These are phyloP conservation scores for Plasmopara viticola DNA, from an alignment of 352 stramenopile genomes.

Conservation along the genomic window DNA sequence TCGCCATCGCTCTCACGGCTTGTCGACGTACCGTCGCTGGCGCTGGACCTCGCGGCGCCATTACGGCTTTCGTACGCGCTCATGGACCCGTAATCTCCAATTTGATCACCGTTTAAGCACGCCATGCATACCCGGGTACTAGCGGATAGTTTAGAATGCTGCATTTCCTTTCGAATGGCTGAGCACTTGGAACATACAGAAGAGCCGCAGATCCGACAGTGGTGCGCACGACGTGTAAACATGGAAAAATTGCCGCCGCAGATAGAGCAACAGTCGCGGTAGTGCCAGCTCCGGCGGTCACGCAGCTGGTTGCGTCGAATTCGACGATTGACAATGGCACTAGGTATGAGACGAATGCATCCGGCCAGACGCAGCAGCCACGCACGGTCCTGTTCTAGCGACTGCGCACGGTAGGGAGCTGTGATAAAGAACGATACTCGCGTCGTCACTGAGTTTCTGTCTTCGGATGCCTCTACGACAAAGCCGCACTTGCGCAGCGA, in stretches of 20 bases:
- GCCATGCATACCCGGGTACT: slow-evolving; percentile 60
- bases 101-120: slow-evolving; percentile 64
- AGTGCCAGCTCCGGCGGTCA: slow-evolving; percentile 50
- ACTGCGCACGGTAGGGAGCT: slow-evolving; percentile 29
- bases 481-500: slow-evolving; percentile 62
- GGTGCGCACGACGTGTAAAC: slow-evolving; percentile 65
- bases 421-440: slow-evolving; percentile 76
- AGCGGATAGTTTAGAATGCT: slow-evolving; percentile 26
- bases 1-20: slow-evolving; percentile 28
- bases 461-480: slow-evolving; percentile 62
- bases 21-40: slow-evolving; percentile 19
- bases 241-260: slow-evolving; percentile 58
- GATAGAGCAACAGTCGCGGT: slow-evolving; percentile 52
- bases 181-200: slow-evolving; percentile 78
- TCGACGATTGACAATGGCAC: slow-evolving; percentile 62
- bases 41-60: slow-evolving; percentile 19
- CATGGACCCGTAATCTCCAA: slow-evolving; percentile 18
- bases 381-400: slow-evolving; percentile 36
- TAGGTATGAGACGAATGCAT: slow-evolving; percentile 50
- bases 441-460: slow-evolving; percentile 46
- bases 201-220: slow-evolving; percentile 70
- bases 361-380: slow-evolving; percentile 58
- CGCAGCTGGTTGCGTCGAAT: slow-evolving; percentile 60
- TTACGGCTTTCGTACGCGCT: slow-evolving; percentile 25
- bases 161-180: slow-evolving; percentile 38